Evolutionary conservation across 164 flowering plant species (phyloP).

Genomic region (Magnolia kwangsiensis): DNA sequence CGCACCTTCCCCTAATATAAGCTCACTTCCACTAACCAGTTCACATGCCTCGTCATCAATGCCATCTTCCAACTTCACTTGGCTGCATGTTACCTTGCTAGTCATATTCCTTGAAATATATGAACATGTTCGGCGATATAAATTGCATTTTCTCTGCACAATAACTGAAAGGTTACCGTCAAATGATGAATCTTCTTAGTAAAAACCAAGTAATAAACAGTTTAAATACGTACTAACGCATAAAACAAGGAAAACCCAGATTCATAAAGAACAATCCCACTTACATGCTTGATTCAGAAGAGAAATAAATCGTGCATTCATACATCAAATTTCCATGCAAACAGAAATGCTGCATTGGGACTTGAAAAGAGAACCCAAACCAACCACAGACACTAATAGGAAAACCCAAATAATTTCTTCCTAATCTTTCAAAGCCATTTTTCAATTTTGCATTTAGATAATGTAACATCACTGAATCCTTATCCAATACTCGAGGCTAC

Average conservation of each 20-base stretch:
- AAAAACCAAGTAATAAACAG: slow-evolving; percentile 2
- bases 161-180: slow-evolving; percentile 53
- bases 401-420: too few species aligned
- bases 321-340: too few species aligned
- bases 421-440: too few species aligned
- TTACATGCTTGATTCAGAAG: too few species aligned
- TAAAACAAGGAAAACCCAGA: not conserved
- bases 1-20: slow-evolving; percentile 59
- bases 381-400: too few species aligned
- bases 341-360: too few species aligned
- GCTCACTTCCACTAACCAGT: slow-evolving; percentile 69
- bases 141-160: slow-evolving; percentile 51
- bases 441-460: too few species aligned
- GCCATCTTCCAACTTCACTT: slow-evolving; percentile 42
- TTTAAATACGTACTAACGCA: not conserved
- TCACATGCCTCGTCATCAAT: slow-evolving; percentile 75
- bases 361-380: too few species aligned
- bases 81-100: slow-evolving; percentile 30
- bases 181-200: slow-evolving; percentile 17
- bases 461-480: too few species aligned
- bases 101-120: slow-evolving; percentile 15
- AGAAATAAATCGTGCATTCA: too few species aligned
- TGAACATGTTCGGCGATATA: slow-evolving; percentile 16
- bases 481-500: too few species aligned
- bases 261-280: too few species aligned